Percentiles rank a stretch among this genome's conserved stretches.
These are phyloP conservation scores for Vitis hybrid DNA, from an alignment of 177 flowering plant genomes.

Conservation along the genomic window DNA sequence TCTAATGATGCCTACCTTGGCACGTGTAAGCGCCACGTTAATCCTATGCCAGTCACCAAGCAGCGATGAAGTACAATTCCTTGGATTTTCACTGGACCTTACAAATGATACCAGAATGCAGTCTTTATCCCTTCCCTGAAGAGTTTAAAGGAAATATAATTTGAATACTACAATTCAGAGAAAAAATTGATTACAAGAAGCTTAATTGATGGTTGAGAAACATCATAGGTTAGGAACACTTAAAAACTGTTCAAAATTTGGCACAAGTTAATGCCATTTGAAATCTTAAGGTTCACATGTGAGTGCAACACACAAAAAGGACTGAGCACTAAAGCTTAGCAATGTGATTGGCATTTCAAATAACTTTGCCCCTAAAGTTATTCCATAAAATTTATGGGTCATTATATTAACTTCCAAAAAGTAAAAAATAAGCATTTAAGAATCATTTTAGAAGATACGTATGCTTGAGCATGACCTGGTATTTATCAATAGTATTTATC, in stretches of 20 bases:
- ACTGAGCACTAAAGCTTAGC: background rate
- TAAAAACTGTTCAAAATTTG: background rate
- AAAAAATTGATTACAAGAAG: background rate
- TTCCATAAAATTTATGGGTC: too few species aligned
- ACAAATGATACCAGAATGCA: conserved; percentile 92
- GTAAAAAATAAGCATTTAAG: too few species aligned
- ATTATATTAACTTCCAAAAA: too few species aligned
- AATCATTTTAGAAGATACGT: too few species aligned
- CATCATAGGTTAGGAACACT: background rate
- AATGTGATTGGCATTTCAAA: background rate
- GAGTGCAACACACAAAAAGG: background rate
- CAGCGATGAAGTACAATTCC: conserved; percentile 59
- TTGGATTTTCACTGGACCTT: conserved; percentile 66
- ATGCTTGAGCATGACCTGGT: conserved; percentile 60
- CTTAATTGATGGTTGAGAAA: background rate
- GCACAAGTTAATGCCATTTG: background rate
- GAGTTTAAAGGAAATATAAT: background rate
- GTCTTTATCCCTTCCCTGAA: conserved; percentile 96
- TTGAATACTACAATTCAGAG: background rate
- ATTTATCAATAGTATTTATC: conserved; percentile 97
- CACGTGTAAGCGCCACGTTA: conserved; percentile 94
- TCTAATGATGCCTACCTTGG: conserved; percentile 55
- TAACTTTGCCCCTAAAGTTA: too few species aligned
- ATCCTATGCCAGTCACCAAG: conserved; percentile 99
- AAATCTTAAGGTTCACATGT: background rate